Conservation (phyloP, 805 yeast species). For the Starmerella tilneyi region DNA sequence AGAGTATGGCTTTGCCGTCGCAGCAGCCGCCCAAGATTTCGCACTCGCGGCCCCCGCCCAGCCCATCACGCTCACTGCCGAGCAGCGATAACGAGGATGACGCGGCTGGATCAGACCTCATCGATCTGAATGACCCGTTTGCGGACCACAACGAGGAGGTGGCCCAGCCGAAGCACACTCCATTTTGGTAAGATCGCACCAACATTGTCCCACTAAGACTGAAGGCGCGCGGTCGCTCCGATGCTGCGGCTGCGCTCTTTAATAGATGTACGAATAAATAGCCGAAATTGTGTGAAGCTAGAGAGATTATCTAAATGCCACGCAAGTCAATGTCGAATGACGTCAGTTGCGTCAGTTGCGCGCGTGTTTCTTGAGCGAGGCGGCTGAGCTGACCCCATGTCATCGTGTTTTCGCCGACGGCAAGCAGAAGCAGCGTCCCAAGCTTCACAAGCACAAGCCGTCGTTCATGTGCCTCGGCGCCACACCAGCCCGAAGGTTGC, state of each 20-base stretch:
- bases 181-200: slow-evolving; percentile 22
- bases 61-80: slow-evolving; percentile 24
- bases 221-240: too few relatives aligned
- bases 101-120: slow-evolving; percentile 19
- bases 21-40: slow-evolving; percentile 30
- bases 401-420: slow-evolving; percentile 4
- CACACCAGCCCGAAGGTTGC: slow-evolving; percentile 11
- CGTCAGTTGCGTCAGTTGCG: neutral
- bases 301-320: too few relatives aligned
- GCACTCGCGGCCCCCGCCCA: slow-evolving; percentile 23
- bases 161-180: slow-evolving; percentile 23
- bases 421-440: slow-evolving; percentile 12
- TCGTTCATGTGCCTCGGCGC: slow-evolving; percentile 17
- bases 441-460: slow-evolving; percentile 12
- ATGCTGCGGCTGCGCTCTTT: too few relatives aligned
- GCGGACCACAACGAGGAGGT: slow-evolving; percentile 39
- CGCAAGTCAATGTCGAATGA: slow-evolving; percentile 2
- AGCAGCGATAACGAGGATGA: slow-evolving; percentile 17
- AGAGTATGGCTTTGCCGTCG: slow-evolving; percentile 32
- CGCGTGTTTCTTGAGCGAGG: slow-evolving; percentile 3
- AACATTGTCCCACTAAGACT: neutral
- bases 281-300: too few relatives aligned
- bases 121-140: slow-evolving; percentile 38
- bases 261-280: too few relatives aligned
- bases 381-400: slow-evolving; percentile 14